These are phyloP conservation scores for Sophora flavescens DNA, from an alignment of 306 rosid species.

Conservation along the genomic window DNA sequence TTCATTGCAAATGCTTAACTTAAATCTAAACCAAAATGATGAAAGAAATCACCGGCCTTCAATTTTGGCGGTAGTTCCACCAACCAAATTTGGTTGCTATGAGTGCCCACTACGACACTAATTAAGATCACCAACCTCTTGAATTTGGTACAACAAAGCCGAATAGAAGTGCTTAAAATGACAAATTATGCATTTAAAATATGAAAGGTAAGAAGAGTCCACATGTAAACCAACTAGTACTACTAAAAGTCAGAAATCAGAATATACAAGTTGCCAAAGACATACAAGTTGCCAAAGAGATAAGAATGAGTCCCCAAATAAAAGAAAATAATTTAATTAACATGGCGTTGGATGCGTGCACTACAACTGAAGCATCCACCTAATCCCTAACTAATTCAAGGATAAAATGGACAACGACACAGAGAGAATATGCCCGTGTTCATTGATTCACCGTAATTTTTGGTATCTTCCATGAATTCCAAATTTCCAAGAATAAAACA, in stretches of 20 bases:
- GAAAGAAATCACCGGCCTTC: not conserved
- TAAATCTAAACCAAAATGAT: conserved; percentile 9
- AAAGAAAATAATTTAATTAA: not conserved
- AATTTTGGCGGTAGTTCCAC: conserved; percentile 22
- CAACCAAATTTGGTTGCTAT: conserved; percentile 10
- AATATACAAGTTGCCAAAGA: not conserved
- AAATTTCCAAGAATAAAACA: too few relatives aligned
- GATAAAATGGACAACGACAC: not conserved
- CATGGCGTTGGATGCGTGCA: not conserved
- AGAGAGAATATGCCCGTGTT: not conserved
- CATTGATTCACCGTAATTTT: not conserved
- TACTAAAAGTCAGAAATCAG: not conserved
- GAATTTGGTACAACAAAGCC: not conserved
- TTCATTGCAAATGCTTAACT: not conserved
- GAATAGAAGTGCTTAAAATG: not conserved
- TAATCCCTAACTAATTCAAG: not conserved
- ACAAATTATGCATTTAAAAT: not conserved
- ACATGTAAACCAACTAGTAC: not conserved
- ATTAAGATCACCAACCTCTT: not conserved
- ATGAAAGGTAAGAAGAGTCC: not conserved
- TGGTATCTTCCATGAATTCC: not conserved
- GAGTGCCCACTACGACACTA: not conserved
- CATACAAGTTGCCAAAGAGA: conserved; percentile 28
- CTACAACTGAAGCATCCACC: conserved; percentile 5
- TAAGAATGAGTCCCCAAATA: not conserved